These are phyloP conservation scores for Juncus inflexus DNA, from an alignment of 176 grass and related monocot genomes.

Conservation along the genomic window DNA sequence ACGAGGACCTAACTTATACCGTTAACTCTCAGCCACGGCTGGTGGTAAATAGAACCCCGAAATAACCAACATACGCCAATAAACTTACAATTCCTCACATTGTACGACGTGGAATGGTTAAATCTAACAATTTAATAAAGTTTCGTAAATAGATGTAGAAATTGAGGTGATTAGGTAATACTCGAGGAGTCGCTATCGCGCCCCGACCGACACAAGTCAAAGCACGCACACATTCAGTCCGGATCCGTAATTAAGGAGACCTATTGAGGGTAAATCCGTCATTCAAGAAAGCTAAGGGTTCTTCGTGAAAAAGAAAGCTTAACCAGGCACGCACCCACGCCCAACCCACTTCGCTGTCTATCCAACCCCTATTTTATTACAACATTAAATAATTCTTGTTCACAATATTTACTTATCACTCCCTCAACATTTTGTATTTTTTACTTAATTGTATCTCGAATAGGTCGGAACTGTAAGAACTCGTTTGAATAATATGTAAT, in stretches of 20 bases:
- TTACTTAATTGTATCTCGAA: neutral
- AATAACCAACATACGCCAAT: too few relatives aligned
- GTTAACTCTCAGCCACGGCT: neutral
- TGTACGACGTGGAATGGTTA: too few relatives aligned
- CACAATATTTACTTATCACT: neutral
- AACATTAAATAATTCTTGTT: slow-evolving; percentile 14
- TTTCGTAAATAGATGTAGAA: neutral
- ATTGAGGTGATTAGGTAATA: neutral
- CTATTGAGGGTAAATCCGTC: slow-evolving; percentile 16
- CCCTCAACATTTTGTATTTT: neutral
- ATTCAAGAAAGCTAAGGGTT: neutral
- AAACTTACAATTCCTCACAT: too few relatives aligned
- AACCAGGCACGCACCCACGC: slow-evolving; percentile 13
- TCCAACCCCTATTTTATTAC: neutral
- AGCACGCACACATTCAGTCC: neutral
- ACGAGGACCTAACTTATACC: neutral
- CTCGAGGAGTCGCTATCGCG: slow-evolving; percentile 10
- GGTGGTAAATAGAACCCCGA: too few relatives aligned
- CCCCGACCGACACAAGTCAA: slow-evolving; percentile 32
- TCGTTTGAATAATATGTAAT: too few relatives aligned
- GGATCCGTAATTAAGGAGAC: slow-evolving; percentile 16
- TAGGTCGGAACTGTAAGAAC: too few relatives aligned
- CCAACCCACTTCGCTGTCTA: slow-evolving; percentile 22
- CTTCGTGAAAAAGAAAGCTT: slow-evolving; percentile 17
- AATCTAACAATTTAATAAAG: too few relatives aligned